These are phyloP conservation scores for Castanopsis chinensis DNA, from an alignment of 306 rosid genomes.

Conservation along the genomic window DNA sequence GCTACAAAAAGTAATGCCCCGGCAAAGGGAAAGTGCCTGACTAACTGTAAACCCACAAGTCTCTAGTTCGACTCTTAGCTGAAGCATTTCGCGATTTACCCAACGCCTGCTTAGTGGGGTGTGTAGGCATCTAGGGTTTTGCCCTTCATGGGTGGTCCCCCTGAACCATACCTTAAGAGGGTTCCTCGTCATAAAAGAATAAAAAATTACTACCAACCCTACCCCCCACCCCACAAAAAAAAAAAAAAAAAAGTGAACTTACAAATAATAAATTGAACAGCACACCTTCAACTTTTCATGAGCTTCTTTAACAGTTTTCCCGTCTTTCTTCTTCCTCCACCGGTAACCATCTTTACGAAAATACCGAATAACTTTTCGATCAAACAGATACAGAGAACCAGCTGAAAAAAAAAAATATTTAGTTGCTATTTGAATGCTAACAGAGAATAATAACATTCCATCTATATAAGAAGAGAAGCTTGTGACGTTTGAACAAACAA, in stretches of 20 bases:
- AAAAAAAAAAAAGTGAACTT: conserved; percentile 39
- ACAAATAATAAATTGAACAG: conserved; percentile 66
- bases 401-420: conserved; percentile 36
- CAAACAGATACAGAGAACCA: conserved; percentile 72
- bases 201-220: conserved; percentile 13
- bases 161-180: no score
- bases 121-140: no score
- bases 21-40: neutral
- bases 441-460: neutral
- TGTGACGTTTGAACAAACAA: neutral
- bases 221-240: neutral
- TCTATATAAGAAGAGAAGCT: neutral
- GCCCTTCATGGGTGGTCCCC: no score
- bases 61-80: no score
- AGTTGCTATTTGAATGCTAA: conserved; percentile 5
- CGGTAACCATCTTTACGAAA: conserved; percentile 83
- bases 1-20: conserved; percentile 16
- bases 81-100: no score
- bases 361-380: conserved; percentile 64
- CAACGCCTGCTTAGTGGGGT: no score
- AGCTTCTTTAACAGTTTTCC: conserved; percentile 77
- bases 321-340: conserved; percentile 87
- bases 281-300: conserved; percentile 94
- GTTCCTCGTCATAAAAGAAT: no score
- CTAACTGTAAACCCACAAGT: no score